A percentile compares a stretch with the other conserved stretches of the same genome.
Conservation (phyloP, 2,329 filamentous ascomycete species). For the Fusarium heterosporum region DNA sequence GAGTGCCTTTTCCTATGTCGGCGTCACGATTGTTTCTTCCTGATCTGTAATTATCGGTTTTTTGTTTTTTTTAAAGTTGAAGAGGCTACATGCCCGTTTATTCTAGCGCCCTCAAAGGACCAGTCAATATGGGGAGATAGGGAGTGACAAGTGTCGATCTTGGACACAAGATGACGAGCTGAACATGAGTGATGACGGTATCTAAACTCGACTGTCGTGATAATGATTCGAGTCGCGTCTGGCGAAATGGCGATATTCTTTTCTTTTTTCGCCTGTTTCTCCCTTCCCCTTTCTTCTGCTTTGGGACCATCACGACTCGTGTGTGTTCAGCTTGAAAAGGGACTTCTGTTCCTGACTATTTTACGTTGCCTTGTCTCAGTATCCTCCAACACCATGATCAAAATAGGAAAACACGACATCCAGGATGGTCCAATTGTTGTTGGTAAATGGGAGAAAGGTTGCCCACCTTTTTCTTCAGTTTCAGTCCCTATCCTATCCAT, state of each 20-base stretch:
- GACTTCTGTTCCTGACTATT: constrained; percentile 21
- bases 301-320: constrained; percentile 5
- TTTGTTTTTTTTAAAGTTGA: constrained; percentile 24
- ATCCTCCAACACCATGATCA: constrained; percentile 10
- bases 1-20: background rate
- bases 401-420: constrained; percentile 17
- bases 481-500: background rate
- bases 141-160: constrained; percentile 18
- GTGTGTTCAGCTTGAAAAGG: background rate
- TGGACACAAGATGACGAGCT: constrained; percentile 33
- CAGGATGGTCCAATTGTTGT: constrained; percentile 9
- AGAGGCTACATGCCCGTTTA: constrained; percentile 23
- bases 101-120: constrained; percentile 15
- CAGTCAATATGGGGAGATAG: constrained; percentile 15
- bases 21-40: constrained; percentile 7
- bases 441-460: constrained; percentile 1
- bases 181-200: constrained; percentile 28
- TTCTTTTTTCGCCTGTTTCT: background rate
- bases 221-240: background rate
- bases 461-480: constrained; percentile 10
- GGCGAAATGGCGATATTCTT: background rate
- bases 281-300: background rate
- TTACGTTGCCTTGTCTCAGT: constrained; percentile 2
- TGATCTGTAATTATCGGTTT: background rate
- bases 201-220: constrained; percentile 1